Conservation (phyloP, 1,284 basidiomycete species). For the Rhizopogon parksii region DNA sequence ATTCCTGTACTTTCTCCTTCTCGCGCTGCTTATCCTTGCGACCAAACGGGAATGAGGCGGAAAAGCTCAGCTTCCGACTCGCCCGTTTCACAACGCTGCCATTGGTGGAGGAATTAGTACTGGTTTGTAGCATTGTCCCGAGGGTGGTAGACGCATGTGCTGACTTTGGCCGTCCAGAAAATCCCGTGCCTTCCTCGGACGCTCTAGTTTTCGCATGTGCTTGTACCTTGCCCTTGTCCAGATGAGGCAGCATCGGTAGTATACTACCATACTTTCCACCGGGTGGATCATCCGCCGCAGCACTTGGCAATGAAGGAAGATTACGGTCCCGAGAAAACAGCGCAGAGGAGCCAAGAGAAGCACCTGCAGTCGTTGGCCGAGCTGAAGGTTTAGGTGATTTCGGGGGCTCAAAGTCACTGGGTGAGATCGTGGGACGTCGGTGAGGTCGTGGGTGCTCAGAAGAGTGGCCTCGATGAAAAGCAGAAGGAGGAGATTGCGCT, state of each 20-base stretch:
- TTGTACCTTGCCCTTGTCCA: not conserved
- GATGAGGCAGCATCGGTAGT: not conserved
- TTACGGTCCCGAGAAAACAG: not conserved
- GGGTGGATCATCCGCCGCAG: not conserved
- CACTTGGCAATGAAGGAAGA: slow-evolving; percentile 1
- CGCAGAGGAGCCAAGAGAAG: slow-evolving; percentile 5
- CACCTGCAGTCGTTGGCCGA: slow-evolving; percentile 24
- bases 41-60: slow-evolving; percentile 54
- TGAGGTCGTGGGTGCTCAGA: slow-evolving; percentile 10
- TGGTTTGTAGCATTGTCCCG: slow-evolving; percentile 9
- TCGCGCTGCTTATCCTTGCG: slow-evolving; percentile 36
- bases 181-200: not conserved
- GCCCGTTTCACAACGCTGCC: slow-evolving; percentile 35
- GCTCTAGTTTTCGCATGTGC: slow-evolving; percentile 1
- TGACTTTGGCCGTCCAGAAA: slow-evolving; percentile 20
- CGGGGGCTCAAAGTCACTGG: not conserved
- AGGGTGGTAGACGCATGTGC: slow-evolving; percentile 18
- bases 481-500: slow-evolving; percentile 8
- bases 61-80: slow-evolving; percentile 63
- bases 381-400: slow-evolving; percentile 6
- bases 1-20: slow-evolving; percentile 19
- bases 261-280: not conserved
- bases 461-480: slow-evolving; percentile 10
- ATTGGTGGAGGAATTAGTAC: slow-evolving; percentile 20
- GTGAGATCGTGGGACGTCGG: slow-evolving; percentile 9